phyloP scores from a whole-genome alignment of 768 basidiomycete species.

The Kwoniella sp. region DNA sequence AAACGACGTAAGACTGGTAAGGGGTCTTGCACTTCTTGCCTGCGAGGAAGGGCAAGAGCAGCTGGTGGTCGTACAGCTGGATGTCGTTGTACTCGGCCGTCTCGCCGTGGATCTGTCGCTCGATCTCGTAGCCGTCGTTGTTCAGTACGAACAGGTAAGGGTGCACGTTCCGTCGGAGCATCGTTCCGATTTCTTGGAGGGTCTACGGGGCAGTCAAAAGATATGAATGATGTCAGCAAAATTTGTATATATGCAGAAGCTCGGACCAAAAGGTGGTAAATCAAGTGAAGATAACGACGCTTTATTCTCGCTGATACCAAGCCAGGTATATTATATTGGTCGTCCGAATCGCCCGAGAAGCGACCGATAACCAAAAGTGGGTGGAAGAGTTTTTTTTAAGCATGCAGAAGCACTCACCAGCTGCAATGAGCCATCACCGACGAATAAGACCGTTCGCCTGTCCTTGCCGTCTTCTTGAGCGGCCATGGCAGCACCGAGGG shows the following conservation, averaged over 20 bases:
- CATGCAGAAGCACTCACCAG: constrained; percentile 30
- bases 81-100: constrained; percentile 77
- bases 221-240: constrained; percentile 5
- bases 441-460: constrained; percentile 75
- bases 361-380: no score
- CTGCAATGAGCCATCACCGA: constrained; percentile 61
- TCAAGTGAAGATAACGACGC: no score
- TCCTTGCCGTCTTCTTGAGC: constrained; percentile 65
- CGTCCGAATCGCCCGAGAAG: no score
- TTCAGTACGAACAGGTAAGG: constrained; percentile 75
- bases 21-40: constrained; percentile 48
- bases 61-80: constrained; percentile 65
- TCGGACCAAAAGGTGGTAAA: no score
- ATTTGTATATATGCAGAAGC: neutral
- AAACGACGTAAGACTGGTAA: constrained; percentile 67
- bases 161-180: constrained; percentile 71
- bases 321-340: no score
- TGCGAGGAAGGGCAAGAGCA: constrained; percentile 55
- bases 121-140: constrained; percentile 74
- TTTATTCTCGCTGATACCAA: no score
- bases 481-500: constrained; percentile 78
- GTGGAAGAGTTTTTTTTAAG: no score
- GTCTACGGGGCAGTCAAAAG: no score
- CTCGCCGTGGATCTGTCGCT: constrained; percentile 66
- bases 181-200: constrained; percentile 73